These are phyloP conservation scores for Leptodermis oblonga DNA, from an alignment of 257 asterid species.

Conservation along the genomic window DNA sequence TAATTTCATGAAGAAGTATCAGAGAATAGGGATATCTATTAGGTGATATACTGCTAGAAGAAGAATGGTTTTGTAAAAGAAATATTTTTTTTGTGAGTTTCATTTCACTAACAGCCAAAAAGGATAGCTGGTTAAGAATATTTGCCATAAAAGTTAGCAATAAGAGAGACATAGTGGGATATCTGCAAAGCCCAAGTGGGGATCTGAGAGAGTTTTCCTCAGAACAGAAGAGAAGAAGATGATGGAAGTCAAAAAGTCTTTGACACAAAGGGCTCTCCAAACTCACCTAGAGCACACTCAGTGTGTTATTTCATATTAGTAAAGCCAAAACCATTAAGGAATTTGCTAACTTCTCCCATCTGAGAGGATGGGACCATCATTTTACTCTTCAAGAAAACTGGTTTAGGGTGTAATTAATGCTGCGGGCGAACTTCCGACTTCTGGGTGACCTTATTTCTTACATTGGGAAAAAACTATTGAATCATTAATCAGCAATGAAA, in stretches of 20 bases:
- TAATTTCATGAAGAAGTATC: too few species aligned
- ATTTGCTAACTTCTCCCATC: not conserved
- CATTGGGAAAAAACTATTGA: not conserved
- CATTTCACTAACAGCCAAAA: constrained; percentile 29
- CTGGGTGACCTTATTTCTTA: not conserved
- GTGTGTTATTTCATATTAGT: not conserved
- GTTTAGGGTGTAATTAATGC: not conserved
- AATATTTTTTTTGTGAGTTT: too few species aligned
- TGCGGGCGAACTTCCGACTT: not conserved
- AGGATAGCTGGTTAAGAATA: constrained; percentile 22
- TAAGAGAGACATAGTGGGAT: constrained; percentile 30
- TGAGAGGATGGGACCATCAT: constrained; percentile 13
- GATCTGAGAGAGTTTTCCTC: constrained; percentile 7
- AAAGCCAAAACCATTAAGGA: not conserved
- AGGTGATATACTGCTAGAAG: too few species aligned
- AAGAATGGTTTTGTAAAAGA: too few species aligned
- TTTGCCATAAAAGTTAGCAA: constrained; percentile 37
- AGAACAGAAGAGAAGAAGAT: constrained; percentile 7
- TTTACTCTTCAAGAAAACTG: constrained; percentile 10
- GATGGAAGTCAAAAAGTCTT: not conserved
- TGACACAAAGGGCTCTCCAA: too few species aligned
- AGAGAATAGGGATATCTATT: too few species aligned
- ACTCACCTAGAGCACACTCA: not conserved
- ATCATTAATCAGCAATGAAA: not conserved
- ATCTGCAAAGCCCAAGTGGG: constrained; percentile 16